Percentiles rank a stretch among this genome's conserved stretches.
These are phyloP conservation scores for Tricholoma matsutake DNA, from an alignment of 768 basidiomycete genomes.

Conservation along the genomic window DNA sequence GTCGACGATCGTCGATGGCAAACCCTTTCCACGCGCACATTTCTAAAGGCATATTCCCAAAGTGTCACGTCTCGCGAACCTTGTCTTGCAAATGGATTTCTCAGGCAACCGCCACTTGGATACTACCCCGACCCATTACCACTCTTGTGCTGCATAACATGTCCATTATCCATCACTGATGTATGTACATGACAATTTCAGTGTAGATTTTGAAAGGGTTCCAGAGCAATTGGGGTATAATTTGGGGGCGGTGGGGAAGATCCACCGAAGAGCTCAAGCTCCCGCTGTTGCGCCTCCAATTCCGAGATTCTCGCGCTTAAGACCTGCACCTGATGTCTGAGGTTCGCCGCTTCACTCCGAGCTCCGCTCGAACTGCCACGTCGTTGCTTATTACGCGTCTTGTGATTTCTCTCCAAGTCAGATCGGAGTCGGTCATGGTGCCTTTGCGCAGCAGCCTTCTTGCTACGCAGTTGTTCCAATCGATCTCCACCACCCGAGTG, in stretches of 20 bases:
- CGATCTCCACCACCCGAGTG: not conserved
- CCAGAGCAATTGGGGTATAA: not conserved
- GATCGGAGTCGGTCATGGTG: not conserved
- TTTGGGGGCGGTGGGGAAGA: not conserved
- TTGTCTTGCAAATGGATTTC: too few species aligned
- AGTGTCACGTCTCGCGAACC: too few species aligned
- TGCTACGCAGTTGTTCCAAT: not conserved
- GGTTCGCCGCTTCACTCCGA: not conserved
- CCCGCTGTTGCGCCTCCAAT: slow-evolving; percentile 9
- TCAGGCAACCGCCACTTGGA: too few species aligned
- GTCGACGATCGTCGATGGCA: too few species aligned
- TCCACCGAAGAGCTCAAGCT: not conserved
- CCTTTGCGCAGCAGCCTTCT: not conserved
- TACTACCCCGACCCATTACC: too few species aligned
- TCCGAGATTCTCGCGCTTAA: slow-evolving; percentile 6
- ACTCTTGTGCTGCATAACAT: too few species aligned
- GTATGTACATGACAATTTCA: too few species aligned
- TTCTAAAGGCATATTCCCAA: too few species aligned
- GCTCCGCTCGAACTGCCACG: not conserved
- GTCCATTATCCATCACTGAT: too few species aligned
- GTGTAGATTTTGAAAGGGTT: too few species aligned
- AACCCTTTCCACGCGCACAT: too few species aligned
- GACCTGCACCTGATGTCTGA: slow-evolving; percentile 6
- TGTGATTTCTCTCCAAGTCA: slow-evolving; percentile 1
- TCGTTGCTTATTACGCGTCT: not conserved